Base-by-base conservation (phyloP, 2,329 filamentous ascomycete species). In the Dactylonectria estremocensis region DNA sequence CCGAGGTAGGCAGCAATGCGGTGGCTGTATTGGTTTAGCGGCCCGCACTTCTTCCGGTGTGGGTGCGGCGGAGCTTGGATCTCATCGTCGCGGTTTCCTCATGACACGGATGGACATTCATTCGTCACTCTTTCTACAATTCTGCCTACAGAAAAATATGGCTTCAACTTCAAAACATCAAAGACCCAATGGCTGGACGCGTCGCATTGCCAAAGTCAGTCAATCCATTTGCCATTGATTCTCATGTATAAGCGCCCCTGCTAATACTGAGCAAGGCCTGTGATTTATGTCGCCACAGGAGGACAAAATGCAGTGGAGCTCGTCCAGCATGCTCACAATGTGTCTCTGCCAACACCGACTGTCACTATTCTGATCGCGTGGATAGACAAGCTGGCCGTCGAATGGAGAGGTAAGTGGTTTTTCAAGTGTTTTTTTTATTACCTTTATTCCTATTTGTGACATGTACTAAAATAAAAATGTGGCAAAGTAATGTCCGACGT, bases 251-350 rank as follows among this genome's bases (percentile, higher is more conserved):
- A 8, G 31, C n/a, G 22, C 10, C 35, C 37, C 48, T 28, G 16
- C 43, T 63, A 33, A 63, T 52, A 5, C 9, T 11, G 28, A 7
- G 10, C 22, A 16, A 63, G 60, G 60, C 60, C 45, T 63, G 60
- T 33, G 60, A 63, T 22, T 57, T 33, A n/a, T 63, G 60, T 9
- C 60, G 60, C n/a, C 60, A 11, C 35, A 63, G 48, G 33, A 56
- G 60, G 33, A 56, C 20, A 46, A 63, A 56, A 11, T 63, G 60
- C 45, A 56, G 60, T 52, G 52, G 60, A 13, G 10, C 52, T 33
- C 60, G 60, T 16, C 60, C 60, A 18, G 11, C 31, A 5, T 63
- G 60, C 24, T 20, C 53, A 8, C 60, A 55, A 35, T 63, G 60
- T 33, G 43, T n/a, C 20, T 63, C 52, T 5, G 18, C 45, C 5